These are phyloP conservation scores for Gentiana straminea DNA, from an alignment of 257 asterid species.

Conservation along the genomic window DNA sequence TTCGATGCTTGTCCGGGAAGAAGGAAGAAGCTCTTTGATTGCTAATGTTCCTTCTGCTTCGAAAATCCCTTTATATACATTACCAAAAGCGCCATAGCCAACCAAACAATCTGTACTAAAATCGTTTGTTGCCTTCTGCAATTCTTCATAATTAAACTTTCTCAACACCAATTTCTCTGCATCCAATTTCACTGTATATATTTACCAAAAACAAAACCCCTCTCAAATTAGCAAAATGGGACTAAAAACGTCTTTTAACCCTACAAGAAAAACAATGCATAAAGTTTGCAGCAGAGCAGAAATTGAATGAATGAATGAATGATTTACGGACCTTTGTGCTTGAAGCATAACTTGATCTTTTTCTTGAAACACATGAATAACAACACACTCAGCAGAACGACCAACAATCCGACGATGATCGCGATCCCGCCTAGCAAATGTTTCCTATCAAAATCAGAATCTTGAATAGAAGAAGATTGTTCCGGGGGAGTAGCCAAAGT, in stretches of 20 bases:
- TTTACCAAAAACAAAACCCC: no score
- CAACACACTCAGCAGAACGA: slow-evolving; percentile 27
- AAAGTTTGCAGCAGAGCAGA: background rate
- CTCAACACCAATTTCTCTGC: slow-evolving; percentile 34
- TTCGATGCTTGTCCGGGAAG: slow-evolving; percentile 39
- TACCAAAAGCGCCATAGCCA: slow-evolving; percentile 65
- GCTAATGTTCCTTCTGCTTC: slow-evolving; percentile 35
- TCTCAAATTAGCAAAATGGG: no score
- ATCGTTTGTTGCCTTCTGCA: slow-evolving; percentile 55
- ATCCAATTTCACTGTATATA: slow-evolving; percentile 25
- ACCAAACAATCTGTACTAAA: slow-evolving; percentile 46
- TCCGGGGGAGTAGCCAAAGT: background rate
- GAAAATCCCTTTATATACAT: slow-evolving; percentile 55
- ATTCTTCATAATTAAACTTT: slow-evolving; percentile 38
- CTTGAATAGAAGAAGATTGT: background rate
- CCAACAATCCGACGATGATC: slow-evolving; percentile 15
- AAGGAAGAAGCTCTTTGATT: slow-evolving; percentile 52
- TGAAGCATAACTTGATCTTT: slow-evolving; percentile 23
- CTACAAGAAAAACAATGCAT: no score
- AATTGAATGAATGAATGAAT: background rate
- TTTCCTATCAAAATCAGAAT: slow-evolving; percentile 12
- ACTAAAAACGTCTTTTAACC: no score
- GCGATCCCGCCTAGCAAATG: slow-evolving; percentile 29
- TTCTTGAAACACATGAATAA: slow-evolving; percentile 38
- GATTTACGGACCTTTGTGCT: slow-evolving; percentile 33